phyloP scores from a whole-genome alignment of 306 rosid genomes.

The Sesbania bispinosa region DNA sequence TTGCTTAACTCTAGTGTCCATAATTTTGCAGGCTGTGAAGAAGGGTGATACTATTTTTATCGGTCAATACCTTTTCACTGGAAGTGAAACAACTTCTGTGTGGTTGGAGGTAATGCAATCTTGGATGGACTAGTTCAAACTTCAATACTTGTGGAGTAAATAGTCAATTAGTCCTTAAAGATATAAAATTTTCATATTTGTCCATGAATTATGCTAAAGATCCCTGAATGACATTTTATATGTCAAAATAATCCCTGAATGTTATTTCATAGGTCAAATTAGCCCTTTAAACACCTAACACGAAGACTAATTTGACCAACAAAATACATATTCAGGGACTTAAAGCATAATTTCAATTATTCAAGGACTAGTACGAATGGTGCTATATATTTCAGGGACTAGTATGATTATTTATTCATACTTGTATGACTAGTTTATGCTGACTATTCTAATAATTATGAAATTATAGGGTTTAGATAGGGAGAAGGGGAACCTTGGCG shows the following conservation, averaged over 20 bases:
- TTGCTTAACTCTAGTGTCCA: background rate
- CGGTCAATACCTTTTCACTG: constrained; percentile 37
- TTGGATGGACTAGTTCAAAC: background rate
- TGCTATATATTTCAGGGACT: too few species aligned
- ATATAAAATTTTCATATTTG: background rate
- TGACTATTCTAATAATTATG: too few species aligned
- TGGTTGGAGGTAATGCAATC: constrained; percentile 39
- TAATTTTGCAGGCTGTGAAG: constrained; percentile 39
- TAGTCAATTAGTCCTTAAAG: background rate
- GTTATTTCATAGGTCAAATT: background rate
- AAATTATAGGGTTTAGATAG: too few species aligned
- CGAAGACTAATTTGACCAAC: background rate
- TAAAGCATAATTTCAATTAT: too few species aligned
- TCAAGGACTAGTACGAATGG: too few species aligned
- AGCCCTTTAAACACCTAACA: background rate
- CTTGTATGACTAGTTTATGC: too few species aligned
- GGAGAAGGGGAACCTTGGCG: too few species aligned
- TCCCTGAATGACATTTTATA: background rate
- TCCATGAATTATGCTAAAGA: background rate
- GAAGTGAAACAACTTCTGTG: constrained; percentile 44
- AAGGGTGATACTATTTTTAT: constrained; percentile 45
- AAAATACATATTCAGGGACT: background rate
- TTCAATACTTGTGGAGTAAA: background rate
- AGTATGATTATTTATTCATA: too few species aligned
- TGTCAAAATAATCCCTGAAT: background rate